Evolutionary conservation across 768 basidiomycete species (phyloP).

Genomic region (Trametopsis cervina): DNA sequence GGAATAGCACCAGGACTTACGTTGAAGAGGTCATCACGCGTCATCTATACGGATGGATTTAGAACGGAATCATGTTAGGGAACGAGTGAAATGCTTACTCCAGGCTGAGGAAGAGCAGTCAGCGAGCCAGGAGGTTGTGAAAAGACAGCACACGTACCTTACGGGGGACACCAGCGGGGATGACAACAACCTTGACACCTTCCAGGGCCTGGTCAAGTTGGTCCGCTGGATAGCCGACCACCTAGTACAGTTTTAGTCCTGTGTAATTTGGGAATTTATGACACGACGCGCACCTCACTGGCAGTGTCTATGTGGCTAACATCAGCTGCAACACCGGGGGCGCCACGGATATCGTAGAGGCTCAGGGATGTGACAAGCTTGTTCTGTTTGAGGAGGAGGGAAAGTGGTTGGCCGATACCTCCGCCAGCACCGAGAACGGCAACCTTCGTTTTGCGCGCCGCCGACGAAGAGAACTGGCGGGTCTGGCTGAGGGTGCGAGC

Average conservation of each 20-base stretch:
- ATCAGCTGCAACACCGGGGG: conserved; percentile 96
- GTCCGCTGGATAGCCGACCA: conserved; percentile 75
- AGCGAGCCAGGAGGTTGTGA: conserved; percentile 17
- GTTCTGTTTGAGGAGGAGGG: conserved; percentile 88
- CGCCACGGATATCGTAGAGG: conserved; percentile 93
- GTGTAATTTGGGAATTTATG: background rate
- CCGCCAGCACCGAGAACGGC: conserved; percentile 97
- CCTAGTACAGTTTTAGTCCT: conserved; percentile 32
- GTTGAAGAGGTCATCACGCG: conserved; percentile 95
- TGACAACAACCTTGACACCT: conserved; percentile 88
- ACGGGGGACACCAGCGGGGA: conserved; percentile 98
- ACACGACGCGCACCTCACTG: conserved; percentile 51
- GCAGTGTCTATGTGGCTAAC: conserved; percentile 89
- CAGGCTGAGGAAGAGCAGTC: conserved; percentile 47
- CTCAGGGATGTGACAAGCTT: conserved; percentile 80
- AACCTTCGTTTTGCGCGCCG: conserved; percentile 74
- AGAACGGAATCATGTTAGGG: conserved; percentile 16
- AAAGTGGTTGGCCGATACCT: conserved; percentile 97
- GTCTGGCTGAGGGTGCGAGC: conserved; percentile 50
- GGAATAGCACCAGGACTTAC: conserved; percentile 37
- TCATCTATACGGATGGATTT: conserved; percentile 55
- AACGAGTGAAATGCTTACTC: conserved; percentile 48
- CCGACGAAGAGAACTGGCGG: conserved; percentile 72
- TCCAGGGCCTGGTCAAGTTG: conserved; percentile 86
- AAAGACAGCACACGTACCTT: conserved; percentile 54